Evolutionary conservation across 1,284 basidiomycete genomes (phyloP).

Genomic region (Fomitopsis pinicola): DNA sequence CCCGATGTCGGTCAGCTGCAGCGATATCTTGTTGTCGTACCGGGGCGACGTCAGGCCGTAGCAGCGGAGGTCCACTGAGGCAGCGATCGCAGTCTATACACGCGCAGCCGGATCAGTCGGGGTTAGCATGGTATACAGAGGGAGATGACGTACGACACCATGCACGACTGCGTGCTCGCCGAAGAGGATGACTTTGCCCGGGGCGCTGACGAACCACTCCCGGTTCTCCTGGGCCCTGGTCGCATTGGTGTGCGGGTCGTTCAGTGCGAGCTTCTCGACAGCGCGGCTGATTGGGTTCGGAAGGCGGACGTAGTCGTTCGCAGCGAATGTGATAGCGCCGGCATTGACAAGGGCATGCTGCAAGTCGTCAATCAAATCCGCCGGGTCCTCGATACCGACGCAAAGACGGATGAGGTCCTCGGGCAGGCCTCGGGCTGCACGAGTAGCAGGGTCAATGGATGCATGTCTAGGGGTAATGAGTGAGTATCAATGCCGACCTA

Average conservation of each 20-base stretch:
- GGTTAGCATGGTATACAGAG: neutral
- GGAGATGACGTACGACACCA: conserved; percentile 71
- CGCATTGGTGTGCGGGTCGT: conserved; percentile 24
- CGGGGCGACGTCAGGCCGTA: conserved; percentile 83
- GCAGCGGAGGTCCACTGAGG: conserved; percentile 92
- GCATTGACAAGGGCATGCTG: conserved; percentile 90
- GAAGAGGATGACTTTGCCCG: conserved; percentile 97
- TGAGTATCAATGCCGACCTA: conserved; percentile 5
- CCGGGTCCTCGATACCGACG: conserved; percentile 95
- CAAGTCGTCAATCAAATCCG: conserved; percentile 93
- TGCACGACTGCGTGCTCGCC: conserved; percentile 99
- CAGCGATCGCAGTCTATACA: conserved; percentile 86
- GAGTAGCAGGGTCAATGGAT: conserved; percentile 91
- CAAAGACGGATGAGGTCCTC: conserved; percentile 98
- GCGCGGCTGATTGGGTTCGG: conserved; percentile 52
- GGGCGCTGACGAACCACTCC: conserved; percentile 89
- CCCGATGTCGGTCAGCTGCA: conserved; percentile 80
- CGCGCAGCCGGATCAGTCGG: conserved; percentile 1
- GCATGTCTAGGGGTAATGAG: conserved; percentile 66
- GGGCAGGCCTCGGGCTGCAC: conserved; percentile 91
- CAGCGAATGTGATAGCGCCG: conserved; percentile 68
- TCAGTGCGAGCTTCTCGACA: conserved; percentile 60
- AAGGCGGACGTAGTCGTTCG: conserved; percentile 47
- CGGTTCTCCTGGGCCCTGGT: conserved; percentile 36
- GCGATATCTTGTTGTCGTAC: conserved; percentile 69